These are phyloP conservation scores for Buddleja alternifolia DNA, from an alignment of 257 asterid genomes.

Conservation along the genomic window DNA sequence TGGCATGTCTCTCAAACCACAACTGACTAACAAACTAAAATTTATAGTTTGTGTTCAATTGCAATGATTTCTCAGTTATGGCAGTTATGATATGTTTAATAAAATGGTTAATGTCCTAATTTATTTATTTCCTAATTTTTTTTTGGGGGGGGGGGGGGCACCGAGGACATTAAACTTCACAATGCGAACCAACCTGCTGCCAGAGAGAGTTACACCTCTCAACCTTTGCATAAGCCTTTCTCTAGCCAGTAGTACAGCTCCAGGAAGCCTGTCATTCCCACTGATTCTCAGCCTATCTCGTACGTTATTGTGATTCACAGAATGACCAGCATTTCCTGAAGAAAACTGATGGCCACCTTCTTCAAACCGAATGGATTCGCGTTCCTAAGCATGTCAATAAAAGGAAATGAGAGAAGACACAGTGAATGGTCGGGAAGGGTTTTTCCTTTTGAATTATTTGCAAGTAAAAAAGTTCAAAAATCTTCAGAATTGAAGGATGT, in stretches of 20 bases:
- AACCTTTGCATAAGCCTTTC: constrained; percentile 87
- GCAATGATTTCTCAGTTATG: constrained; percentile 19
- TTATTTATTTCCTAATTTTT: neutral
- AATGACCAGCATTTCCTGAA: constrained; percentile 33
- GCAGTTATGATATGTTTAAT: neutral
- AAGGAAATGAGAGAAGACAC: constrained; percentile 1
- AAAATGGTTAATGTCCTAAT: neutral
- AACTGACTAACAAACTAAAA: neutral
- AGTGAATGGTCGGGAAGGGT: neutral
- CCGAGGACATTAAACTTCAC: neutral
- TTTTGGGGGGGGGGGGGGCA: neutral
- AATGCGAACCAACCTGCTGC: constrained; percentile 58
- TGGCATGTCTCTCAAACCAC: constrained; percentile 7
- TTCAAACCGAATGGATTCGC: constrained; percentile 50
- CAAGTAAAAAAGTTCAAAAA: neutral
- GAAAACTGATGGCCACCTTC: constrained; percentile 51
- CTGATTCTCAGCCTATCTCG: constrained; percentile 47
- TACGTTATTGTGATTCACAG: constrained; percentile 36
- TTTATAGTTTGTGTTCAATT: neutral
- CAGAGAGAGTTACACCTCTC: constrained; percentile 73
- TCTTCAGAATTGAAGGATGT: neutral
- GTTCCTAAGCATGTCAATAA: constrained; percentile 53
- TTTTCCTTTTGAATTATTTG: constrained; percentile 5
- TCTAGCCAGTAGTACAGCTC: constrained; percentile 87
- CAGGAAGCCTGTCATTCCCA: constrained; percentile 80